phyloP scores from a whole-genome alignment of 768 basidiomycete species.

The Rossbeevera mucosa region DNA sequence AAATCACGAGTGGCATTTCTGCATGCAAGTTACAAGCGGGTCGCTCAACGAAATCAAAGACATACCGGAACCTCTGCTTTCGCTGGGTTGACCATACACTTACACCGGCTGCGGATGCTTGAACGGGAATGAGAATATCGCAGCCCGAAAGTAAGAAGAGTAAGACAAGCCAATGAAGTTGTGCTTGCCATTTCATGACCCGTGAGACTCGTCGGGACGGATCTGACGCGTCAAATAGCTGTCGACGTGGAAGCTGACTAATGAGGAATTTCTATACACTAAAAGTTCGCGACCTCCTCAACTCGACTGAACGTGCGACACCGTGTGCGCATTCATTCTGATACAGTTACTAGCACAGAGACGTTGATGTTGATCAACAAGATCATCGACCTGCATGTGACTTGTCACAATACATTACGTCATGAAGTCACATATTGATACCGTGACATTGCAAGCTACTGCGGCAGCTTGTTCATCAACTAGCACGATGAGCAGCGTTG shows the following conservation, averaged over 20 bases:
- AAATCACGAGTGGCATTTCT: slow-evolving; percentile 72
- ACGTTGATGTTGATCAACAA: too few relatives aligned
- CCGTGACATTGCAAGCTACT: not conserved
- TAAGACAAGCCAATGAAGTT: slow-evolving; percentile 46
- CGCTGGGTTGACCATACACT: slow-evolving; percentile 53
- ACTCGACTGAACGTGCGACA: not conserved
- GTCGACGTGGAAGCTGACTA: too few relatives aligned
- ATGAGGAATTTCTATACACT: too few relatives aligned
- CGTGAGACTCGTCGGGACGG: too few relatives aligned
- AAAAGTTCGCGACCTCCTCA: too few relatives aligned
- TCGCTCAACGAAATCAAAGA: not conserved
- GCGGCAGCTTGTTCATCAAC: slow-evolving; percentile 3
- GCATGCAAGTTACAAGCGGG: slow-evolving; percentile 3
- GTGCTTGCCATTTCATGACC: slow-evolving; percentile 37
- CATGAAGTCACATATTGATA: slow-evolving; percentile 18
- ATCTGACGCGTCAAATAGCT: too few relatives aligned
- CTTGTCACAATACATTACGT: not conserved
- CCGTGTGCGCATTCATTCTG: too few relatives aligned
- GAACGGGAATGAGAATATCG: slow-evolving; percentile 12
- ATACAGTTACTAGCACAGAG: too few relatives aligned
- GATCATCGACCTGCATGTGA: too few relatives aligned
- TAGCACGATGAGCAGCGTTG: slow-evolving; percentile 43
- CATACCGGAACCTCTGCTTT: slow-evolving; percentile 55
- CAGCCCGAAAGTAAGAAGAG: too few relatives aligned
- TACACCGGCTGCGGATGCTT: slow-evolving; percentile 17